Percentiles rank a stretch among this genome's conserved stretches.
Conservation (phyloP, 768 basidiomycete genomes). For the Panaeolus papilionaceus region DNA sequence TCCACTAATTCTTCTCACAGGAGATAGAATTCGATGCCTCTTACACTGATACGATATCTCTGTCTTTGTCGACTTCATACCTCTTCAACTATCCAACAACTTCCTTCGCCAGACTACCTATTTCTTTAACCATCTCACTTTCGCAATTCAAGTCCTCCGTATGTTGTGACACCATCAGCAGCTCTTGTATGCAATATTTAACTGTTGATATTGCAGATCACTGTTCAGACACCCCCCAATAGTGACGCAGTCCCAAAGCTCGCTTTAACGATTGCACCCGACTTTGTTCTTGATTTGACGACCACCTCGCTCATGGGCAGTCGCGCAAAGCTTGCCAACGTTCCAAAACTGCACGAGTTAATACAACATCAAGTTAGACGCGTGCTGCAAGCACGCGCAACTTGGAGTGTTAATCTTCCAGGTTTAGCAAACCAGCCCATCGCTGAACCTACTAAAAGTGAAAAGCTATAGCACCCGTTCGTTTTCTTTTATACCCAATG, state of each 20-base stretch:
- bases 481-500: not conserved
- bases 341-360: slow-evolving; percentile 96
- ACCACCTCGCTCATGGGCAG: slow-evolving; percentile 95
- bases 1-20: slow-evolving; percentile 42
- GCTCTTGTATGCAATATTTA: not conserved
- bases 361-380: slow-evolving; percentile 85
- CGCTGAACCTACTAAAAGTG: not conserved
- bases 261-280: slow-evolving; percentile 78
- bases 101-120: slow-evolving; percentile 83
- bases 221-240: slow-evolving; percentile 64
- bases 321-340: slow-evolving; percentile 96
- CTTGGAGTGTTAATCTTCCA: slow-evolving; percentile 74
- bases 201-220: slow-evolving; percentile 50
- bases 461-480: not conserved
- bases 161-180: slow-evolving; percentile 33
- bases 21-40: slow-evolving; percentile 83
- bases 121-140: slow-evolving; percentile 80
- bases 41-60: slow-evolving; percentile 83
- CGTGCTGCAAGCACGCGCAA: slow-evolving; percentile 60
- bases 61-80: slow-evolving; percentile 84
- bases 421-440: slow-evolving; percentile 49
- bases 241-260: slow-evolving; percentile 62
- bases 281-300: slow-evolving; percentile 86
- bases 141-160: slow-evolving; percentile 76
- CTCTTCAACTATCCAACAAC: slow-evolving; percentile 85